Evolutionary conservation across 441 rosid species (phyloP), one percentile per base, ranked within the genome.

Genomic region (Capsella rubella): DNA sequence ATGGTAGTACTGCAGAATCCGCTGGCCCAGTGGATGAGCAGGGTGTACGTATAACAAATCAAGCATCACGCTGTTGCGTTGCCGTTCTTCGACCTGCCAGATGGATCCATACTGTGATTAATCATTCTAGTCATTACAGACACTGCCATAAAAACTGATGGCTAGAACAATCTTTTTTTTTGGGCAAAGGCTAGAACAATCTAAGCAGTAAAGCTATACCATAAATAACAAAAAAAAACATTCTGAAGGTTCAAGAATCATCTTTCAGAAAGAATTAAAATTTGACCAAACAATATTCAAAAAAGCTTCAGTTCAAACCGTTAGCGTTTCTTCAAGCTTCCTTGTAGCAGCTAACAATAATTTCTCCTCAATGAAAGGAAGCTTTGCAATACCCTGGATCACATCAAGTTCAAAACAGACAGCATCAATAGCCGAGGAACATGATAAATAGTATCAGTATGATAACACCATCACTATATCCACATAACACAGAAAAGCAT

Each of bases 291-390:
- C 50, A 6, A 47, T 63, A 74, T 27, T 55, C 71, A 75, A 51
- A 77, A 49, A 28, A 79, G 74, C n/a, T 76, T 59, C 39, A 57
- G 63, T 73, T 49, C 88, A 71, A 55, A 95, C 99, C 88, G 97
- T 93, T 79, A 96, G 75, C 37, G 83, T 85, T 79, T 57, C 72
- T 82, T 91, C 97, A 71, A 96, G 92, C 85, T 87, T 91, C 90
- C 80, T 87, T 55, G 99, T 96, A 69, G 90, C 92, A 32, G 81
- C 53, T 78, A 91, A 89, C 84, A 96, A 82, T 82, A 81, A 80
- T 76, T 80, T 87, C 84, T 93, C 93, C 54, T 96, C 92, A 55
- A 96, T 93, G 83, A 96, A 96, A 4, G 99, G 98, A 82, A 96
- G 87, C 79, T 93, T 96, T 62, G 88, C 95, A 79, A 93, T 77